A percentile compares a stretch with the other conserved stretches of the same genome.
Evolutionary conservation across 176 grass and related monocot species (phyloP).

Genomic region (Phoenix roebelenii): DNA sequence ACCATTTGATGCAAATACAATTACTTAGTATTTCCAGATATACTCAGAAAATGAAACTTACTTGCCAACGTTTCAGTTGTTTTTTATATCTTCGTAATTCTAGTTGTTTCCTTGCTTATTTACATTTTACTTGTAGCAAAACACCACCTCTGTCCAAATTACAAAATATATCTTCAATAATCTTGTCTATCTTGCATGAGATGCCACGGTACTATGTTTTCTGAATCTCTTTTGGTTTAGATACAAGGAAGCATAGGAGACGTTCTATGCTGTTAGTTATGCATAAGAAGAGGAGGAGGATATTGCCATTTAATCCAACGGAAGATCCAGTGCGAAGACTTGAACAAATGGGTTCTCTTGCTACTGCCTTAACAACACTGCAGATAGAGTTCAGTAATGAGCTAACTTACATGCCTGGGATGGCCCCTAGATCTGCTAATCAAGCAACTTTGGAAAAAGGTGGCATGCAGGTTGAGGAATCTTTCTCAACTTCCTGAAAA

Average conservation of each 20-base stretch:
- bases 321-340: slow-evolving; percentile 43
- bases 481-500: not conserved
- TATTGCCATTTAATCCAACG: slow-evolving; percentile 62
- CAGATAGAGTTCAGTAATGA: slow-evolving; percentile 74
- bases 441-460: slow-evolving; percentile 55
- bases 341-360: slow-evolving; percentile 76
- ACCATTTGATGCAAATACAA: no score
- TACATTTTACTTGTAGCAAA: no score
- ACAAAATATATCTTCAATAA: no score
- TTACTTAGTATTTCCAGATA: no score
- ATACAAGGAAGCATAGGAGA: slow-evolving; percentile 53
- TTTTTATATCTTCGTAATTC: no score
- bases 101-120: no score
- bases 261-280: slow-evolving; percentile 40
- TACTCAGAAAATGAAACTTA: no score
- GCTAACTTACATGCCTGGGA: slow-evolving; percentile 45
- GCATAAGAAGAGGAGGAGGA: slow-evolving; percentile 70
- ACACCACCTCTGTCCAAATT: no score
- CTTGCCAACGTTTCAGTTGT: no score
- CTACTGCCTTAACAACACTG: slow-evolving; percentile 56
- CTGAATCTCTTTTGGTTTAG: slow-evolving; percentile 13
- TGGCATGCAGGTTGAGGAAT: slow-evolving; percentile 69
- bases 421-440: slow-evolving; percentile 58
- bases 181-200: no score
- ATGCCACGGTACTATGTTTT: no score